A percentile compares a stretch with the other conserved stretches of the same genome.
Evolutionary conservation across 1,139 yeast species (phyloP).

Genomic region (Hyphopichia fennica): DNA sequence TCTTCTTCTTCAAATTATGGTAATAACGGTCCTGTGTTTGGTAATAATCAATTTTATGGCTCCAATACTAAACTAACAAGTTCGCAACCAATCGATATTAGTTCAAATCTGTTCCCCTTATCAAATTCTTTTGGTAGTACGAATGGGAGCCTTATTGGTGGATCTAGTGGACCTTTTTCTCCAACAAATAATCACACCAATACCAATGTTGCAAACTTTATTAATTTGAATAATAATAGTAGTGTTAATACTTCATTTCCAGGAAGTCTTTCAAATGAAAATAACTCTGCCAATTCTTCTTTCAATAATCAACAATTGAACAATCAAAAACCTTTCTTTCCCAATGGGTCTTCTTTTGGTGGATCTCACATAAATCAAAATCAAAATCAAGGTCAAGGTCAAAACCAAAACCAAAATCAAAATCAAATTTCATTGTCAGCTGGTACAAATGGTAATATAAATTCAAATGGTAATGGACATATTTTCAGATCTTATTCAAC

Average conservation of each 20-base stretch:
- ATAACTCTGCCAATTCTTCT: slow-evolving; percentile 1
- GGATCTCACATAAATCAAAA: no score
- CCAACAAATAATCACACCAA: slow-evolving; percentile 1
- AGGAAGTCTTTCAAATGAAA: neutral
- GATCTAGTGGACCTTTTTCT: slow-evolving; percentile 3
- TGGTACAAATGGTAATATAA: neutral
- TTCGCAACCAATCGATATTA: slow-evolving; percentile 16
- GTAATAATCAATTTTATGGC: neutral
- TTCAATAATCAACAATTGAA: neutral
- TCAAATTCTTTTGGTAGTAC: neutral
- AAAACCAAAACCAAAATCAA: neutral
- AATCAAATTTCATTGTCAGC: slow-evolving; percentile 2
- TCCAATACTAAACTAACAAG: neutral
- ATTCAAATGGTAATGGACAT: neutral
- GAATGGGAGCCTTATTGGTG: neutral
- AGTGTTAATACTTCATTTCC: neutral
- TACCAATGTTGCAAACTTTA: slow-evolving; percentile 8
- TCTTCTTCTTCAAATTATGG: slow-evolving; percentile 1
- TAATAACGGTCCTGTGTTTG: no score
- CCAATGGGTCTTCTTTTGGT: neutral
- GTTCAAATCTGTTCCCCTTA: slow-evolving; percentile 1
- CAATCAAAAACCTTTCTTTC: neutral
- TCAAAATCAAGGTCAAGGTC: no score
- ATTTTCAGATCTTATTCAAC: slow-evolving; percentile 12
- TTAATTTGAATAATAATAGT: slow-evolving; percentile 6